These are phyloP conservation scores for Lantana camara DNA, from an alignment of 257 asterid species.

Conservation along the genomic window DNA sequence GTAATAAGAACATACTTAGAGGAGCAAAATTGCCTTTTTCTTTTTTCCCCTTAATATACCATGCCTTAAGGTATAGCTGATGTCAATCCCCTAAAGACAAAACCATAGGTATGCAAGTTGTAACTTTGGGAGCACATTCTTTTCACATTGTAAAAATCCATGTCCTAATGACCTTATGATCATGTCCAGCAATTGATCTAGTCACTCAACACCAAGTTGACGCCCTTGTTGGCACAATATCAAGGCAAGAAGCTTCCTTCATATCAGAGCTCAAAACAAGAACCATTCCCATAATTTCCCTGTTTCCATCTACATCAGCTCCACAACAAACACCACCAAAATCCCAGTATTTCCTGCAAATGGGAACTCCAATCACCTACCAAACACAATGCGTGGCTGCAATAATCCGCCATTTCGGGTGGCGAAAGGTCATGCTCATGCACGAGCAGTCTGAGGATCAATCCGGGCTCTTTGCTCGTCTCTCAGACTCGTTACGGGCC, in stretches of 20 bases:
- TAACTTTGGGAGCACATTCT: background rate
- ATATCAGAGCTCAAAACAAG: conserved; percentile 34
- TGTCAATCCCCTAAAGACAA: too few species aligned
- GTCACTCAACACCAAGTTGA: conserved; percentile 35
- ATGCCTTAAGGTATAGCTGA: too few species aligned
- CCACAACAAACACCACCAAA: conserved; percentile 8
- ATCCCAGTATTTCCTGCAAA: conserved; percentile 30
- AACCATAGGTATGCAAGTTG: background rate
- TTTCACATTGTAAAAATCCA: background rate
- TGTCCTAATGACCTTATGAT: background rate
- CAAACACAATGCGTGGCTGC: conserved; percentile 53
- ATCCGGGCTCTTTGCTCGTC: conserved; percentile 29
- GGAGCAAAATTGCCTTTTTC: too few species aligned
- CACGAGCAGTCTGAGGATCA: conserved; percentile 41
- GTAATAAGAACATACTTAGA: too few species aligned
- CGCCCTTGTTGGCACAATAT: conserved; percentile 47
- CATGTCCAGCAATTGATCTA: conserved; percentile 44
- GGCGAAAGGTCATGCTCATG: conserved; percentile 51
- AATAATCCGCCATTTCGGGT: conserved; percentile 47
- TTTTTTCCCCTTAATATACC: too few species aligned
- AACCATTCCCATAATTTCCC: conserved; percentile 43
- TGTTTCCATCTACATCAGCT: conserved; percentile 29
- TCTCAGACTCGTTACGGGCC: conserved; percentile 45
- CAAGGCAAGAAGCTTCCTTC: conserved; percentile 50
- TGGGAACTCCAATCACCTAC: conserved; percentile 29